These are phyloP conservation scores for Hypoxylon sp. DNA, from an alignment of 2,329 filamentous ascomycete genomes.

Conservation along the genomic window DNA sequence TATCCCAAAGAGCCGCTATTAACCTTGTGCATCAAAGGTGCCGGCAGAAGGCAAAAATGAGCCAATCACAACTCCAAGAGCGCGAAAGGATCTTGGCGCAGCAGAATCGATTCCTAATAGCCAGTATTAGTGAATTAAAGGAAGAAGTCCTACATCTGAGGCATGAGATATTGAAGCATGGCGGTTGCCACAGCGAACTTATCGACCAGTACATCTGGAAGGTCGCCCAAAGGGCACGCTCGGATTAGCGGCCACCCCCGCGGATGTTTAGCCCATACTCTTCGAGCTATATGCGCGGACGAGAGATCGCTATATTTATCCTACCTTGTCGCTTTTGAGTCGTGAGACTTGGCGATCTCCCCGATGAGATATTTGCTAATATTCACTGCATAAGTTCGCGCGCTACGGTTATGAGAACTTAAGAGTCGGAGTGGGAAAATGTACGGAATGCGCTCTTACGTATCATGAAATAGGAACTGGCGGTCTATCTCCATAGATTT, in stretches of 20 bases:
- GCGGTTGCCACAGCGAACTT: not conserved
- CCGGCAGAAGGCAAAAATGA: not conserved
- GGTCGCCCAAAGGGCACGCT: not conserved
- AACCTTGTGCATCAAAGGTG: not conserved
- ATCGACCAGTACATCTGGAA: not conserved
- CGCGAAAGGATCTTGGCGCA: not conserved
- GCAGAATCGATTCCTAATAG: not conserved
- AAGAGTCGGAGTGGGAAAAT: not conserved
- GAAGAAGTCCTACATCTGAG: not conserved
- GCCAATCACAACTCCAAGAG: not conserved
- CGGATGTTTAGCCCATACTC: not conserved
- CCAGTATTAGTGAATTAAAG: slow-evolving; percentile 3
- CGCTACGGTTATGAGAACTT: not conserved
- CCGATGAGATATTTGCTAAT: not conserved
- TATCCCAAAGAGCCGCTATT: not conserved
- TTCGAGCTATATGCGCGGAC: not conserved
- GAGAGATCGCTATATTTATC: not conserved
- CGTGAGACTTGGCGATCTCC: not conserved
- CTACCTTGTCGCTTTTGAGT: not conserved
- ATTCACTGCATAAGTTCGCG: not conserved
- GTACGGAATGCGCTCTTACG: not conserved
- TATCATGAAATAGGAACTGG: not conserved
- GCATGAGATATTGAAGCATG: slow-evolving; percentile 1
- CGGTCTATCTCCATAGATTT: not conserved
- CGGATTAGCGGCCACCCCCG: not conserved